These are phyloP conservation scores for Aphanocladium album DNA, from an alignment of 2,329 filamentous ascomycete species.

Conservation along the genomic window DNA sequence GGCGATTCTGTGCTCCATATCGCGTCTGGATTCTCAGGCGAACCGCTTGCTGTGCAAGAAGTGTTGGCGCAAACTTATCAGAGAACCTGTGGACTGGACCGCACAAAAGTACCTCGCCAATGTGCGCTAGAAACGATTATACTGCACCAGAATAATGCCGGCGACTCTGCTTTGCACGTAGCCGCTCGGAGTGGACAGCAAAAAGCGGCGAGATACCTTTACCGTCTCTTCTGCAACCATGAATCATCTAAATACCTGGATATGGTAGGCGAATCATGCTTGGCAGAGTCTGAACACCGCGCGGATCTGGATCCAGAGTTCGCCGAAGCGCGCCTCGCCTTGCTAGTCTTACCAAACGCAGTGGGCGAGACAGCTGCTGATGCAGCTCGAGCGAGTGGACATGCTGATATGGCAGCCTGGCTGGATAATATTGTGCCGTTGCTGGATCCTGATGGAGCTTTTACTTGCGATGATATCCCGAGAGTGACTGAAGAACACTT, in stretches of 20 bases:
- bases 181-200: background rate
- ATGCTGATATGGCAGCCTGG: background rate
- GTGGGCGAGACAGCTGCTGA: background rate
- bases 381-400: background rate
- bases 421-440: background rate
- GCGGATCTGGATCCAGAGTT: background rate
- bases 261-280: background rate
- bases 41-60: background rate
- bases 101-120: background rate
- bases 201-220: background rate
- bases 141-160: background rate
- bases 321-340: background rate
- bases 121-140: background rate
- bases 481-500: background rate
- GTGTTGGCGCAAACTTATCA: background rate
- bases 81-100: background rate
- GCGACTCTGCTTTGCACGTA: background rate
- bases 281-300: background rate
- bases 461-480: background rate
- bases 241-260: background rate
- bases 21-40: background rate
- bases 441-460: background rate
- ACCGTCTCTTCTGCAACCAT: background rate
- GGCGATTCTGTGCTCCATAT: slow-evolving; percentile 5
- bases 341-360: background rate